Evolutionary conservation across 345 rosid genomes (phyloP).

Genomic region (Citropsis articulata): DNA sequence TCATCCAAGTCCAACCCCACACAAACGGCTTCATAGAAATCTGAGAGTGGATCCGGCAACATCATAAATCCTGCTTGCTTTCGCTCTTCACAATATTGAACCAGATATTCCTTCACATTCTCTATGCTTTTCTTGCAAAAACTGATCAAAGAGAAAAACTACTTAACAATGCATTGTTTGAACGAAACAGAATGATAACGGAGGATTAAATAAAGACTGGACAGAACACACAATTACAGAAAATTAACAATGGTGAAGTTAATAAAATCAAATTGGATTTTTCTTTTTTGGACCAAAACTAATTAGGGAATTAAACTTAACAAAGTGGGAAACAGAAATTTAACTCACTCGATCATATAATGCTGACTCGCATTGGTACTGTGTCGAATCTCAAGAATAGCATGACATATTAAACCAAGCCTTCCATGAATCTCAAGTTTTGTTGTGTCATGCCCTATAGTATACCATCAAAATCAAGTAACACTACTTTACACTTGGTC

Average conservation of each 20-base stretch:
- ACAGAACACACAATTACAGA: not conserved
- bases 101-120: constrained; percentile 43
- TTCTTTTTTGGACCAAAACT: not conserved
- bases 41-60: constrained; percentile 45
- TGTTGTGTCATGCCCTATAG: constrained; percentile 28
- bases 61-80: constrained; percentile 34
- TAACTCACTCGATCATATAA: constrained; percentile 52
- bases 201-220: not conserved
- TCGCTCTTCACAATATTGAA: constrained; percentile 37
- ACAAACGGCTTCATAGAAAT: constrained; percentile 44
- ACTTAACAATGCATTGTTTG: not conserved
- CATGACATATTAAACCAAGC: constrained; percentile 51
- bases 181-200: not conserved
- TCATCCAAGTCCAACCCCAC: constrained; percentile 32
- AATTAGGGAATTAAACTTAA: not conserved
- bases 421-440: constrained; percentile 65
- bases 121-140: constrained; percentile 31
- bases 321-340: not conserved
- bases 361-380: not conserved
- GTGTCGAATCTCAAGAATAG: constrained; percentile 31
- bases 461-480: too few relatives aligned
- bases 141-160: constrained; percentile 26
- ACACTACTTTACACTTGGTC: too few relatives aligned
- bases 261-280: not conserved
- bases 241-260: not conserved